These are phyloP conservation scores for Rosa multiflora DNA, from an alignment of 306 rosid species.

Conservation along the genomic window DNA sequence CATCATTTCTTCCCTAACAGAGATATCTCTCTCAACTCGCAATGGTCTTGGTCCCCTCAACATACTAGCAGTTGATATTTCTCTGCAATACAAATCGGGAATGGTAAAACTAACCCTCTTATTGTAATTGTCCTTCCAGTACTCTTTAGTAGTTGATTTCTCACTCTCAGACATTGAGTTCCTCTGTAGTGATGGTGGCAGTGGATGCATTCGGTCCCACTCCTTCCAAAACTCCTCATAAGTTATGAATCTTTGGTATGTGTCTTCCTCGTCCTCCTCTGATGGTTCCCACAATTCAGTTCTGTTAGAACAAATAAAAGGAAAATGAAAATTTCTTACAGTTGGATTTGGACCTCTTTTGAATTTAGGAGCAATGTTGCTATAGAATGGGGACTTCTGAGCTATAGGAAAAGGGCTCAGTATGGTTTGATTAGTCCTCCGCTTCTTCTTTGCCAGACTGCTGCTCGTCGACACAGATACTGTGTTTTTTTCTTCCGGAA, in stretches of 20 bases:
- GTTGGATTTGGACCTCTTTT: neutral
- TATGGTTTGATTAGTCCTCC: neutral
- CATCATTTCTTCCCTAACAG: neutral
- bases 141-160: neutral
- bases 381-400: neutral
- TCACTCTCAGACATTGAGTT: too few species aligned
- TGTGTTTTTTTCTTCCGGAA: neutral
- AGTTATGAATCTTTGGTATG: too few species aligned
- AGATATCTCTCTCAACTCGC: neutral
- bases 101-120: neutral
- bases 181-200: neutral
- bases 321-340: neutral
- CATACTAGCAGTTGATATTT: neutral
- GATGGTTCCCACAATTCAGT: too few species aligned
- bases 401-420: neutral
- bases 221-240: too few species aligned
- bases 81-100: neutral
- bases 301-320: too few species aligned
- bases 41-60: neutral
- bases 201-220: too few species aligned
- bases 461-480: neutral
- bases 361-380: neutral
- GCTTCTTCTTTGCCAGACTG: neutral
- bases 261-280: too few species aligned
- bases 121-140: neutral